Percentiles rank a stretch among this genome's conserved stretches.
Conservation (phyloP, 176 grass and related monocot genomes). For the Eleusine indica region DNA sequence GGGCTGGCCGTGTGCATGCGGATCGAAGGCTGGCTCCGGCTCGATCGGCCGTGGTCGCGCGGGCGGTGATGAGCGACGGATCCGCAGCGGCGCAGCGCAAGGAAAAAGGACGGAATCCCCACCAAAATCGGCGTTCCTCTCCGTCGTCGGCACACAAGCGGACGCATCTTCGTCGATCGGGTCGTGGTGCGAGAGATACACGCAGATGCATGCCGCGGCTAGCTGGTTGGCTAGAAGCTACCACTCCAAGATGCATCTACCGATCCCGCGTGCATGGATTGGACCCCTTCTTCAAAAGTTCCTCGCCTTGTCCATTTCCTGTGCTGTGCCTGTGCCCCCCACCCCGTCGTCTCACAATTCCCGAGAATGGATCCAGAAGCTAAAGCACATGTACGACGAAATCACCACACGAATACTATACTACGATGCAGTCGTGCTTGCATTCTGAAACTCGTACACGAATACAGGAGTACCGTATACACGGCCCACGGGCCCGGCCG, state of each 20-base stretch:
- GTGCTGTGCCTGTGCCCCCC: not conserved
- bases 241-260: not conserved
- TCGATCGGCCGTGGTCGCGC: not conserved
- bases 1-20: conserved; percentile 31
- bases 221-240: not conserved
- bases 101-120: conserved; percentile 34
- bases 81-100: not conserved
- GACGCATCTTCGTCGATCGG: conserved; percentile 17
- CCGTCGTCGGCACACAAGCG: conserved; percentile 35
- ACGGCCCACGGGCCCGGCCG: not conserved
- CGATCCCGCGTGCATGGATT: not conserved
- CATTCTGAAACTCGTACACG: not conserved
- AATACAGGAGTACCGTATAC: not conserved
- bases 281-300: conserved; percentile 42
- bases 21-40: conserved; percentile 22
- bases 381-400: not conserved
- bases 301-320: conserved; percentile 44
- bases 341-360: not conserved
- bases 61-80: not conserved
- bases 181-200: not conserved
- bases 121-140: conserved; percentile 19
- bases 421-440: not conserved
- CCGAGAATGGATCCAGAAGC: conserved; percentile 56
- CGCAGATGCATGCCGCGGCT: not conserved
- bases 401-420: not conserved